Evolutionary conservation across 177 flowering plant species (phyloP).

Genomic region (Telopea speciosissima): DNA sequence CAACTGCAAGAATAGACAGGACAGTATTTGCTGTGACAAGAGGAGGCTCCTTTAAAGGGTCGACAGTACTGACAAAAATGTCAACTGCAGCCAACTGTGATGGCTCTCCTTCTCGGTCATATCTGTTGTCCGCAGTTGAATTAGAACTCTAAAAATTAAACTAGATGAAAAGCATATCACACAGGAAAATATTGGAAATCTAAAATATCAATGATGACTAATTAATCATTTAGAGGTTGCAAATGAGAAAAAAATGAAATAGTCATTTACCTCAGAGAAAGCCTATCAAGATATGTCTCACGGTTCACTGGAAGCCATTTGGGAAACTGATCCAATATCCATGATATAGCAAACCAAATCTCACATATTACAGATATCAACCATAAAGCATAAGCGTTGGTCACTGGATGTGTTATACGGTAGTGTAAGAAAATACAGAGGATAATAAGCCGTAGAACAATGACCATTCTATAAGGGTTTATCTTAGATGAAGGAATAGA

Average conservation of each 20-base stretch:
- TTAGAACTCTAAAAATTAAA: slow-evolving; percentile 1
- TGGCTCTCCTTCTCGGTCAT: slow-evolving; percentile 82
- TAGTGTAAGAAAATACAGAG: slow-evolving; percentile 78
- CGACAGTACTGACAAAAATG: slow-evolving; percentile 91
- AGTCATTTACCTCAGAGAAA: slow-evolving; percentile 50
- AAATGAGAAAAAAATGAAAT: neutral
- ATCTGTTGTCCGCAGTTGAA: slow-evolving; percentile 34
- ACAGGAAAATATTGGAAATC: neutral
- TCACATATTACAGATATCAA: slow-evolving; percentile 92
- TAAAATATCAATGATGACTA: neutral
- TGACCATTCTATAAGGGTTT: slow-evolving; percentile 91
- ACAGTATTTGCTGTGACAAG: slow-evolving; percentile 92
- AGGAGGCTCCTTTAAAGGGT: slow-evolving; percentile 87
- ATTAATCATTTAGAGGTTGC: neutral
- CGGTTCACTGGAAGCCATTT: slow-evolving; percentile 96
- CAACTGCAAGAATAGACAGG: slow-evolving; percentile 78
- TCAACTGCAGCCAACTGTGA: slow-evolving; percentile 88
- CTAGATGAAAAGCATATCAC: slow-evolving; percentile 2
- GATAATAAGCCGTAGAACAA: slow-evolving; percentile 78
- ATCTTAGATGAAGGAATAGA: slow-evolving; percentile 86
- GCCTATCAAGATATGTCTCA: slow-evolving; percentile 88
- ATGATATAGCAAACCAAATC: slow-evolving; percentile 96
- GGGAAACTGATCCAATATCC: slow-evolving; percentile 97
- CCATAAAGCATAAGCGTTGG: slow-evolving; percentile 80
- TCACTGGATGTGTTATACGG: slow-evolving; percentile 86